Percentiles rank a stretch among this genome's conserved stretches.
Conservation (phyloP, 1,284 basidiomycete species). For the Xerocomus nothofagi region DNA sequence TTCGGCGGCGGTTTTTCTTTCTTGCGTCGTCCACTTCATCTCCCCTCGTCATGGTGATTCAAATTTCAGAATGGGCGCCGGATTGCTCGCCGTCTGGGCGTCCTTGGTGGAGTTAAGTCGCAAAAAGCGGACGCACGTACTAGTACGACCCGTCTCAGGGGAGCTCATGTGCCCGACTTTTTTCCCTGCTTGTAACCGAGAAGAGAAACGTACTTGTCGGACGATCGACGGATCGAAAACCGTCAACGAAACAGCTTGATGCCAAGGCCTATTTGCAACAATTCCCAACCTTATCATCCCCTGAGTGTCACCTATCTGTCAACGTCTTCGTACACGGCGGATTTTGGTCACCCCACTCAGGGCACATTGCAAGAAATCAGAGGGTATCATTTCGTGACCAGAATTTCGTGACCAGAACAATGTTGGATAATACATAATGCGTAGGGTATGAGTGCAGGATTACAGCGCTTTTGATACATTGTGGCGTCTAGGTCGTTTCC, state of each 20-base stretch:
- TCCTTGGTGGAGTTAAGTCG: conserved; percentile 5
- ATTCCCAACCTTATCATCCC: not conserved
- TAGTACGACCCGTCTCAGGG: not conserved
- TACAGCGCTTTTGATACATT: conserved; percentile 25
- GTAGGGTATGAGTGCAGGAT: conserved; percentile 23
- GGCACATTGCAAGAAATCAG: conserved; percentile 10
- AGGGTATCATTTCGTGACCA: conserved; percentile 1
- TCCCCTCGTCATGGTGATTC: conserved; percentile 3
- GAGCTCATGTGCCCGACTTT: not conserved
- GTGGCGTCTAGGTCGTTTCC: conserved; percentile 19
- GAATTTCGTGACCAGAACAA: not conserved
- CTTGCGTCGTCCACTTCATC: not conserved
- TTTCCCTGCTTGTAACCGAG: not conserved
- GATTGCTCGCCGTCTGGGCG: not conserved
- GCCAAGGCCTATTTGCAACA: not conserved
- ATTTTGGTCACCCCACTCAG: no score
- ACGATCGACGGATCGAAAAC: not conserved
- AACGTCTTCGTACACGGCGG: not conserved
- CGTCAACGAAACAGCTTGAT: conserved; percentile 1
- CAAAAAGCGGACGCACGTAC: not conserved
- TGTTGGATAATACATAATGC: conserved; percentile 25
- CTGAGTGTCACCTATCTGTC: not conserved
- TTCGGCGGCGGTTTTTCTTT: not conserved
- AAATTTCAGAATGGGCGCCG: not conserved
- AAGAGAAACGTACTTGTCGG: not conserved